Percentiles rank a stretch among this genome's conserved stretches.
Conservation (phyloP, 495 filamentous ascomycete species). For the Tuber umbilicatum region DNA sequence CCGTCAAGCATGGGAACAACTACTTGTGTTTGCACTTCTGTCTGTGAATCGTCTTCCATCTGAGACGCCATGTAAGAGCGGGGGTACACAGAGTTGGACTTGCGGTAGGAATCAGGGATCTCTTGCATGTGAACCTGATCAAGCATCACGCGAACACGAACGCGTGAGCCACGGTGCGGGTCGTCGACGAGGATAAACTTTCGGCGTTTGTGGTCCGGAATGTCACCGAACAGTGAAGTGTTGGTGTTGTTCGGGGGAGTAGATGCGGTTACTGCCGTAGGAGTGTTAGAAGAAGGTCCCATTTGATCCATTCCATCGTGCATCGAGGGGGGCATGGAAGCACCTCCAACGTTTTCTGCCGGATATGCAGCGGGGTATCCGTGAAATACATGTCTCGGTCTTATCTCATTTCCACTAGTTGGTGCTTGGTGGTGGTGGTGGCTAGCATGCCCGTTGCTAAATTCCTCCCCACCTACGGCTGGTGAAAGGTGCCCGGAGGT, state of each 20-base stretch:
- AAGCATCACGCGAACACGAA: slow-evolving; percentile 80
- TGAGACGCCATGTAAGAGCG: slow-evolving; percentile 74
- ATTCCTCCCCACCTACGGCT: slow-evolving; percentile 40
- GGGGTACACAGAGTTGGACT: slow-evolving; percentile 78
- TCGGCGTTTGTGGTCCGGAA: slow-evolving; percentile 79
- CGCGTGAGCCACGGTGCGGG: slow-evolving; percentile 63
- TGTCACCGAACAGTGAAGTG: slow-evolving; percentile 69
- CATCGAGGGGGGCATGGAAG: slow-evolving; percentile 66
- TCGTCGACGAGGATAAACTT: slow-evolving; percentile 97
- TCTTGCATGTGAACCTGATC: slow-evolving; percentile 85
- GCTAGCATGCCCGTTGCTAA: slow-evolving; percentile 42
- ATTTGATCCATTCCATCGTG: slow-evolving; percentile 59
- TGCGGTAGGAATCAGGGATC: slow-evolving; percentile 88
- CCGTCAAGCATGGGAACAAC: slow-evolving; percentile 70
- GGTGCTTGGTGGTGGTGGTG: slow-evolving; percentile 46
- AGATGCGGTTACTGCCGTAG: slow-evolving; percentile 41
- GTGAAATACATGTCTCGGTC: slow-evolving; percentile 71
- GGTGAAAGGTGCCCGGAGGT: slow-evolving; percentile 42
- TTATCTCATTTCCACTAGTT: slow-evolving; percentile 54
- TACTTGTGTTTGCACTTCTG: slow-evolving; percentile 51
- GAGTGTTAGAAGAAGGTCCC: slow-evolving; percentile 42
- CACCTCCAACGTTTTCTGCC: slow-evolving; percentile 49
- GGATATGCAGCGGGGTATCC: slow-evolving; percentile 62
- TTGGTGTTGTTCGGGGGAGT: slow-evolving; percentile 44
- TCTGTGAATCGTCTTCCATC: slow-evolving; percentile 54